Conservation (phyloP, 139 green algal species). For the Coelastrella sp. region DNA sequence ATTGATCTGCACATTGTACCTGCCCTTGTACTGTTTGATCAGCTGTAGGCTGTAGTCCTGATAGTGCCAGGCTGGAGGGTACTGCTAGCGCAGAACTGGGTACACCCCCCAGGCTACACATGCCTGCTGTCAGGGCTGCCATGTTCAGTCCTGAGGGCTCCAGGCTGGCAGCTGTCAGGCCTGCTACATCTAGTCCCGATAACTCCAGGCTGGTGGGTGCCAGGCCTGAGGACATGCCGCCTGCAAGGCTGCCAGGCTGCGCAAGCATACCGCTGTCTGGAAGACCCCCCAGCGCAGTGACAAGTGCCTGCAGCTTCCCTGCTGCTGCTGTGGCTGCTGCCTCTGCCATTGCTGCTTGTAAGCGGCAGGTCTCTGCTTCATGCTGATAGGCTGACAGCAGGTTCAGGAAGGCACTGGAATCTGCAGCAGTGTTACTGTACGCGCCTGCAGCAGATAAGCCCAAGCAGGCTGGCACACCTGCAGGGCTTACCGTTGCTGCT, state of each 20-base stretch:
- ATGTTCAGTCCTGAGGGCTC: neutral
- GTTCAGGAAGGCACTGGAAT: neutral
- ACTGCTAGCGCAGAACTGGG: neutral
- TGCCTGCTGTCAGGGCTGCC: neutral
- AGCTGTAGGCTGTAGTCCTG: neutral
- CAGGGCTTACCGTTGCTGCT: neutral
- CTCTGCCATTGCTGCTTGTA: neutral
- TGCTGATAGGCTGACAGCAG: neutral
- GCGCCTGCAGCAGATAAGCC: neutral
- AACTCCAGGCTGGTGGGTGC: neutral
- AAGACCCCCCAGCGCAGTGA: neutral
- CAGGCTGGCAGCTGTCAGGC: neutral
- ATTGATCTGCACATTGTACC: too few species aligned
- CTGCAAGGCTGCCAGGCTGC: neutral
- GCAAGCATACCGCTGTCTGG: neutral
- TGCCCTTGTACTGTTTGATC: too few species aligned
- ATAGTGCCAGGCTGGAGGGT: neutral
- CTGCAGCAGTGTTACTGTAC: neutral
- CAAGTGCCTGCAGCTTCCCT: neutral
- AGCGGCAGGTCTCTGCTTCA: neutral
- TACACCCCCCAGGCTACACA: neutral
- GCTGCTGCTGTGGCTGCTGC: neutral
- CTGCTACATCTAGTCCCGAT: neutral
- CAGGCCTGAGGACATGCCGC: neutral
- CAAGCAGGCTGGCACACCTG: neutral